A percentile compares a stretch with the other conserved stretches of the same genome.
Conservation (phyloP, 1,284 basidiomycete genomes). For the Phlebopus sp. region DNA sequence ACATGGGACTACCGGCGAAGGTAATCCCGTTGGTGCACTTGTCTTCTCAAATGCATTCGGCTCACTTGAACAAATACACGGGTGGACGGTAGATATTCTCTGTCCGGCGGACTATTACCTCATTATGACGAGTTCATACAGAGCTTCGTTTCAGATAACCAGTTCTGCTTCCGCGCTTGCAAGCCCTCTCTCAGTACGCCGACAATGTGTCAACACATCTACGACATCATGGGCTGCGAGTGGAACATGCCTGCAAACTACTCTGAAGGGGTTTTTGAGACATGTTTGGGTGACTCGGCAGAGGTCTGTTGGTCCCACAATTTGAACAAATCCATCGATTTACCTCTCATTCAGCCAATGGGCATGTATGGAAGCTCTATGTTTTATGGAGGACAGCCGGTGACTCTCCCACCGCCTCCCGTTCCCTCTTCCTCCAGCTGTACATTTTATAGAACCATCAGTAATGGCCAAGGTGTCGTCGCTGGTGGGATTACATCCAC, state of each 20-base stretch:
- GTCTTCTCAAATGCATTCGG: constrained; percentile 75
- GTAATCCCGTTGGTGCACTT: constrained; percentile 66
- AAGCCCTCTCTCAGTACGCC: constrained; percentile 57
- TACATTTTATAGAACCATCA: constrained; percentile 39
- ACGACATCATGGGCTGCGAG: constrained; percentile 56
- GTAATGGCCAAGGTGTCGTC: constrained; percentile 38
- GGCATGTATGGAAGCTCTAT: constrained; percentile 68
- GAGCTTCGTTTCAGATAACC: constrained; percentile 56
- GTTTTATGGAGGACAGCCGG: constrained; percentile 61
- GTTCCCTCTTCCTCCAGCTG: constrained; percentile 56
- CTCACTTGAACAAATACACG: constrained; percentile 51
- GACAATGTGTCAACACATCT: constrained; percentile 63
- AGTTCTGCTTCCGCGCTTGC: constrained; percentile 78
- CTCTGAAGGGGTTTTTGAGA: constrained; percentile 52
- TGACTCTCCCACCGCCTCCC: constrained; percentile 60
- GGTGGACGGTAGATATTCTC: constrained; percentile 57
- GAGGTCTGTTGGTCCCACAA: constrained; percentile 34
- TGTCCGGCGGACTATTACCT: constrained; percentile 1
- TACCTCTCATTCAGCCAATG: constrained; percentile 46
- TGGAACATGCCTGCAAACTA: constrained; percentile 73
- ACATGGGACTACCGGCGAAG: constrained; percentile 60
- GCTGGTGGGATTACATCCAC: constrained; percentile 22
- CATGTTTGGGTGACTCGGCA: constrained; percentile 53
- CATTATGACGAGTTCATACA: constrained; percentile 23
- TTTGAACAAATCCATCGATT: not conserved